Percentiles rank a stretch among this genome's conserved stretches.
These are phyloP conservation scores for Starmerella potacharoeniae DNA, from an alignment of 805 yeast genomes.

Conservation along the genomic window DNA sequence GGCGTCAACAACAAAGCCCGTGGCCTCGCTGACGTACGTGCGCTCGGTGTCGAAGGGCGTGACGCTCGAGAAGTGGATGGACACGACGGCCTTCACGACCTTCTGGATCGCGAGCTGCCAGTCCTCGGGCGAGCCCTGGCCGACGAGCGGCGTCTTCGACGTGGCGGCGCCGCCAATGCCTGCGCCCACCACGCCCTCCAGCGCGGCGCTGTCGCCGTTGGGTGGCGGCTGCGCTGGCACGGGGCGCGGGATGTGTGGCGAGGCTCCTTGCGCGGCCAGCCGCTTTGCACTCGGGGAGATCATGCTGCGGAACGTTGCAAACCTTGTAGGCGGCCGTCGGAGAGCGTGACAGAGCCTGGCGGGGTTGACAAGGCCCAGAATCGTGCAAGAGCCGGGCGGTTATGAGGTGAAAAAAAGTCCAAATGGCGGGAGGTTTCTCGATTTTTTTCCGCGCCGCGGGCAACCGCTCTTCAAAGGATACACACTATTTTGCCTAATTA, in stretches of 20 bases:
- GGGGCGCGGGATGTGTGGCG: background rate
- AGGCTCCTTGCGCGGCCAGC: slow-evolving; percentile 3
- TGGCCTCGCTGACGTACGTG: slow-evolving; percentile 71
- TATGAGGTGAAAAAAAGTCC: slow-evolving; percentile 1
- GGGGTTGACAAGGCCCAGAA: background rate
- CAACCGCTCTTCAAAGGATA: background rate
- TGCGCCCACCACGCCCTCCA: background rate
- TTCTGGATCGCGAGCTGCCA: slow-evolving; percentile 77
- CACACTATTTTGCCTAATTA: background rate
- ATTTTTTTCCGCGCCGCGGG: background rate
- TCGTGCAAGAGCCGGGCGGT: slow-evolving; percentile 1
- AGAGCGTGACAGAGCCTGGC: background rate
- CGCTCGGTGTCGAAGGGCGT: slow-evolving; percentile 76
- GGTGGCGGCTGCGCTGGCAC: background rate
- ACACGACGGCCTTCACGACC: slow-evolving; percentile 77
- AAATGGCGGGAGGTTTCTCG: background rate
- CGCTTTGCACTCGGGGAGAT: slow-evolving; percentile 3
- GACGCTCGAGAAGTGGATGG: slow-evolving; percentile 81
- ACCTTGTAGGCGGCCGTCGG: background rate
- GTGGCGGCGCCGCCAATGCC: background rate
- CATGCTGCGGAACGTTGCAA: background rate
- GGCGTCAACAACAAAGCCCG: slow-evolving; percentile 88
- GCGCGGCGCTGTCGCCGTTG: background rate
- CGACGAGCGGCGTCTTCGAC: background rate
- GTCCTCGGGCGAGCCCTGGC: slow-evolving; percentile 22